Evolutionary conservation across 257 asterid species (phyloP).

Genomic region (Petunia secreta): DNA sequence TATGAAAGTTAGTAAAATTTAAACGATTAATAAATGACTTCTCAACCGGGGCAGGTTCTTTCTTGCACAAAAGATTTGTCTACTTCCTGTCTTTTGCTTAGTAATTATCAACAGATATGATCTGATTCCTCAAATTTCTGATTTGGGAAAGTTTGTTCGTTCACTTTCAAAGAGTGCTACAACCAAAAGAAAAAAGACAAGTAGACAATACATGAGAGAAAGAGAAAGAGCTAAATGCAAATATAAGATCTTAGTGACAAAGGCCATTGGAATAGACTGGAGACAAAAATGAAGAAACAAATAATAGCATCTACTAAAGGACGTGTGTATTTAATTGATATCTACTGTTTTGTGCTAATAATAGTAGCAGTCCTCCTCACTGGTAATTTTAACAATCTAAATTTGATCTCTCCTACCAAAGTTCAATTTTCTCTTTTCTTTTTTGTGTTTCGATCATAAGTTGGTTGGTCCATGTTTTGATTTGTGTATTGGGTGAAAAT

Average conservation of each 20-base stretch:
- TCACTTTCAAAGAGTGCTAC: background rate
- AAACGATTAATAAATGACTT: background rate
- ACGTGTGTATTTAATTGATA: background rate
- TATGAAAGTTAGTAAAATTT: background rate
- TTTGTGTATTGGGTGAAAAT: too few species aligned
- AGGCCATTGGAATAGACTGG: background rate
- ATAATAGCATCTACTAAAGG: background rate
- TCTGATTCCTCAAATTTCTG: background rate
- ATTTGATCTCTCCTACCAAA: too few species aligned
- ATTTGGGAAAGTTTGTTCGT: background rate
- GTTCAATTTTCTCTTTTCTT: too few species aligned
- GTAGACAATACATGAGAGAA: background rate
- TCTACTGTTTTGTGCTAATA: too few species aligned
- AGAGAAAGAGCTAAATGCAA: background rate
- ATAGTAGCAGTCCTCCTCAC: background rate
- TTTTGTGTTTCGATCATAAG: too few species aligned
- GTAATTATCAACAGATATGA: background rate
- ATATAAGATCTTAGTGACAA: background rate
- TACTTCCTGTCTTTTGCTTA: background rate
- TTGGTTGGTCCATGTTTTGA: too few species aligned
- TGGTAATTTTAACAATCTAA: background rate
- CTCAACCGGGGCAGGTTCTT: background rate
- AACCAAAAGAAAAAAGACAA: background rate
- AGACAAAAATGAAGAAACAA: conserved; percentile 6
- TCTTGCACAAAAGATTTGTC: background rate